Conservation (phyloP, 2,329 filamentous ascomycete genomes). For the Fusarium napiforme region DNA sequence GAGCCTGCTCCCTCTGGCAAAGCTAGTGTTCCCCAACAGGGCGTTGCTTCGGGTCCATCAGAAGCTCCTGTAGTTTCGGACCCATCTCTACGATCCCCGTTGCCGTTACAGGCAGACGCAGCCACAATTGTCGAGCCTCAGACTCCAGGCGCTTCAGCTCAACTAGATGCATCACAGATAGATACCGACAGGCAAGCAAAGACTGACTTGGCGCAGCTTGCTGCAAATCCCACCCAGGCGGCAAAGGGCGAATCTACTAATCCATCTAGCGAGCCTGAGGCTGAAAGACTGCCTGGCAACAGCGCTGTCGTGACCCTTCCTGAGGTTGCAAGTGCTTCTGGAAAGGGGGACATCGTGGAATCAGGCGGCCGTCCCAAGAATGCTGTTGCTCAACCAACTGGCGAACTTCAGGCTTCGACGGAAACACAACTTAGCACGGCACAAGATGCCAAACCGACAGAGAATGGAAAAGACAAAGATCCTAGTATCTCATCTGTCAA, state of each 20-base stretch:
- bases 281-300: background rate
- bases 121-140: background rate
- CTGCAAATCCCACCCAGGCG: background rate
- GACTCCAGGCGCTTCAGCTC: background rate
- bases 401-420: background rate
- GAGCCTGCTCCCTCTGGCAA: constrained; percentile 8
- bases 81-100: background rate
- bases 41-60: background rate
- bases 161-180: background rate
- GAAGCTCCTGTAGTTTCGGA: background rate
- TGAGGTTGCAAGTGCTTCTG: background rate
- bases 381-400: background rate
- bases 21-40: background rate
- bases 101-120: background rate
- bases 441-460: background rate
- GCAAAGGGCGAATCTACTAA: background rate
- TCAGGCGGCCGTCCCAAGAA: background rate
- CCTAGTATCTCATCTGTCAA: background rate
- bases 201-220: background rate
- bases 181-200: constrained; percentile 3
- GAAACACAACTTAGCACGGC: background rate
- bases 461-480: background rate
- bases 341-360: background rate
- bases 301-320: background rate
- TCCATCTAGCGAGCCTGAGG: background rate